These are phyloP conservation scores for Crithidia thermophila DNA, from an alignment of 208 protist genomes.

Conservation along the genomic window DNA sequence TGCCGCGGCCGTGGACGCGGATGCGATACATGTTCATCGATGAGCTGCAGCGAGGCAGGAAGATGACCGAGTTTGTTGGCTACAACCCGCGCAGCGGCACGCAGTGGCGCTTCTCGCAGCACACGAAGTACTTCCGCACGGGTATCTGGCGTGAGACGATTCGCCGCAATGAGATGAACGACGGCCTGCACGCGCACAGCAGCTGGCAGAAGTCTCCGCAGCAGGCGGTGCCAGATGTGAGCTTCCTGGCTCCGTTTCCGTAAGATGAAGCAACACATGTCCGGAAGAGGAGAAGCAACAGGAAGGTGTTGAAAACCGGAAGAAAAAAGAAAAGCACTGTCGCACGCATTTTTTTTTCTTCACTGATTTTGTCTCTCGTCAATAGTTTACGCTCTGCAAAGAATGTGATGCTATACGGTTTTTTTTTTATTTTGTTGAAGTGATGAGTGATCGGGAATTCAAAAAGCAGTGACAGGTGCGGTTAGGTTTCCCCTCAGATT, in stretches of 20 bases:
- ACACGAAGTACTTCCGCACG: constrained; percentile 83
- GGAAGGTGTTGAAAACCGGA: no score
- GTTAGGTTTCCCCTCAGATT: no score
- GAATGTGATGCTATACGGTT: constrained; percentile 17
- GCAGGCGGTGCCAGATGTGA: constrained; percentile 87
- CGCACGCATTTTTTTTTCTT: constrained; percentile 34
- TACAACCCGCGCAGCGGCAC: constrained; percentile 85
- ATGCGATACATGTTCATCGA: constrained; percentile 93
- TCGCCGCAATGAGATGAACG: constrained; percentile 89
- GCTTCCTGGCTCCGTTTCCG: constrained; percentile 77
- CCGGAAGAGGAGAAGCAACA: no score
- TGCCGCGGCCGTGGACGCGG: constrained; percentile 83
- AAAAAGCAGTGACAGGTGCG: no score
- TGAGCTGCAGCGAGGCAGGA: constrained; percentile 86
- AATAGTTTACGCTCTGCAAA: no score
- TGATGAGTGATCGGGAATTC: no score
- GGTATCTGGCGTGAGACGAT: constrained; percentile 90
- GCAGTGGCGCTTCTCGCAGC: constrained; percentile 90
- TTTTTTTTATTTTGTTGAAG: constrained; percentile 2
- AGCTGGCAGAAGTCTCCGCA: constrained; percentile 92
- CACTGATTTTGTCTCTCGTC: no score
- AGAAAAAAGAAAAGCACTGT: no score
- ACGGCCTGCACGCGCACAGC: constrained; percentile 83
- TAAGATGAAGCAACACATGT: no score
- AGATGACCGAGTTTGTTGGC: constrained; percentile 89